phyloP scores from a whole-genome alignment of 2,329 filamentous ascomycete species.

The Ceratocystis ficicola region DNA sequence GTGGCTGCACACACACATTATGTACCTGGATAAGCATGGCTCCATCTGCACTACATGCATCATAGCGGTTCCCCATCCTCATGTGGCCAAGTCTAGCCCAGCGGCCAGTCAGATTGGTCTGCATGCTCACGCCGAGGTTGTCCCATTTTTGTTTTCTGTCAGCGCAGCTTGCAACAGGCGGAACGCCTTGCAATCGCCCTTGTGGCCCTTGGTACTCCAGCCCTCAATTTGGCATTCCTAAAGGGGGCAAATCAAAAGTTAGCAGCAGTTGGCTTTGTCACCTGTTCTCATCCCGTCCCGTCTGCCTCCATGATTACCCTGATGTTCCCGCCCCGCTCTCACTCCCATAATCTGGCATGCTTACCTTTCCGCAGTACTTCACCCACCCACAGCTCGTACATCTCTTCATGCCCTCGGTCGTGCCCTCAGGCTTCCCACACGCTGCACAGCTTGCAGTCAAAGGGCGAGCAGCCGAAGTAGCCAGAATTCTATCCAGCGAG shows the following conservation, averaged over 20 bases:
- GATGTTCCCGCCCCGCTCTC: background rate
- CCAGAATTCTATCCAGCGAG: conserved; percentile 26
- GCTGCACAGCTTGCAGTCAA: conserved; percentile 26
- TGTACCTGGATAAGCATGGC: too few relatives aligned
- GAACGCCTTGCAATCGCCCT: conserved; percentile 23
- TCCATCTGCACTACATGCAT: background rate
- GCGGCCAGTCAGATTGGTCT: too few relatives aligned
- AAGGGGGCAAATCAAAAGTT: background rate
- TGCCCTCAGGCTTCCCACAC: conserved; percentile 27
- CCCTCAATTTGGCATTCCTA: conserved; percentile 24
- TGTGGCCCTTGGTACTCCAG: conserved; percentile 24
- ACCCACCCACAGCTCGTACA: conserved; percentile 36
- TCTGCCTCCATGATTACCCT: background rate
- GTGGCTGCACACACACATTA: too few relatives aligned
- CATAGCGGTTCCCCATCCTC: background rate
- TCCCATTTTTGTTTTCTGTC: background rate
- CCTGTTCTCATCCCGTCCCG: background rate
- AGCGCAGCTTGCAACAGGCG: conserved; percentile 15
- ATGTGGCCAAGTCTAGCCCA: background rate
- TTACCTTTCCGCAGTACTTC: conserved; percentile 38
- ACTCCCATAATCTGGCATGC: background rate
- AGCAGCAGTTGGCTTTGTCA: conserved; percentile 11
- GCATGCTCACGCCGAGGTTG: background rate
- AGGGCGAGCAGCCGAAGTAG: conserved; percentile 25
- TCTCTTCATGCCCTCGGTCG: conserved; percentile 28